phyloP scores from a whole-genome alignment of 768 basidiomycete species.

The Boletus subcaerulescens region DNA sequence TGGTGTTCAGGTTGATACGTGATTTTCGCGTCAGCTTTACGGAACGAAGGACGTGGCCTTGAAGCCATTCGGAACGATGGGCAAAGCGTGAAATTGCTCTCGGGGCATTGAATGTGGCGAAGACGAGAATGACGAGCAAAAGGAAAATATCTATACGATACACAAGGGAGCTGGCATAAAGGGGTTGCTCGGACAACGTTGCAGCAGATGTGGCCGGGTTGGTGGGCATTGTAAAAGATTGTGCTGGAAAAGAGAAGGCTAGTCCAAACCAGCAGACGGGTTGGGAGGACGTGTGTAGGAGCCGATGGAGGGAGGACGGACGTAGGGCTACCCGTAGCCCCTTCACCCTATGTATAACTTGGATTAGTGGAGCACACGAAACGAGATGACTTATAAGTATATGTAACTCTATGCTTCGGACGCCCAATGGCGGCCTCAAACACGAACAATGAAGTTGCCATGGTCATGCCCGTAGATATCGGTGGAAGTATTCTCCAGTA shows the following conservation, averaged over 20 bases:
- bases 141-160: conserved; percentile 46
- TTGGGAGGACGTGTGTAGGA: neutral
- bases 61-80: conserved; percentile 47
- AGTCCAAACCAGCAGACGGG: conserved; percentile 6
- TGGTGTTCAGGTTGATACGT: conserved; percentile 12
- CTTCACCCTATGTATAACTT: neutral
- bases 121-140: conserved; percentile 37
- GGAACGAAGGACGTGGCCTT: conserved; percentile 45
- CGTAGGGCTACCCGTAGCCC: neutral
- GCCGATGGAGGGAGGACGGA: no score
- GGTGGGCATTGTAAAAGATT: conserved; percentile 17
- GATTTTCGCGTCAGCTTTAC: conserved; percentile 1
- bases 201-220: neutral
- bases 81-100: conserved; percentile 51
- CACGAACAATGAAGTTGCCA: conserved; percentile 2
- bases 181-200: neutral
- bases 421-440: no score
- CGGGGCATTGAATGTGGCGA: conserved; percentile 45
- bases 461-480: neutral
- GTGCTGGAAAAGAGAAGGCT: conserved; percentile 3
- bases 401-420: neutral
- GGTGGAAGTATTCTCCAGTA: neutral
- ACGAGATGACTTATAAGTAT: neutral
- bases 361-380: neutral
- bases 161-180: conserved; percentile 21